These are phyloP conservation scores for Russula earlei DNA, from an alignment of 768 basidiomycete species.

Conservation along the genomic window DNA sequence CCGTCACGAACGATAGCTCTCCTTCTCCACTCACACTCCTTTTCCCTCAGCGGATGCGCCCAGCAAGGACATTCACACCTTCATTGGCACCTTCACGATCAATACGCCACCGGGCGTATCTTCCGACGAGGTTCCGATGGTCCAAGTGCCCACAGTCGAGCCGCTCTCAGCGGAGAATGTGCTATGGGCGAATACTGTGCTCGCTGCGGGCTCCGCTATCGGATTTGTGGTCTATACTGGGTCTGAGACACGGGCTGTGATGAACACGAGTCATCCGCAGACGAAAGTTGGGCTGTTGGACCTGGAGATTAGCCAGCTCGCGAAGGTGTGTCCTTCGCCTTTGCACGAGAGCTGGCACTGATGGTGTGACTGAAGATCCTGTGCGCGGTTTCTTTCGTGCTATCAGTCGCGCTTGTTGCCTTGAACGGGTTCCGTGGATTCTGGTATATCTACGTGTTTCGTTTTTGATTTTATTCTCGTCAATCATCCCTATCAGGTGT, in stretches of 20 bases:
- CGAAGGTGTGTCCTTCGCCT: slow-evolving; percentile 55
- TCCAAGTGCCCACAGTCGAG: slow-evolving; percentile 44
- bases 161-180: slow-evolving; percentile 94
- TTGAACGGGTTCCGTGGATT: slow-evolving; percentile 91
- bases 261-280: slow-evolving; percentile 96
- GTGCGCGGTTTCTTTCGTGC: slow-evolving; percentile 85
- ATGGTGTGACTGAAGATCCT: slow-evolving; percentile 54
- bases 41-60: slow-evolving; percentile 71
- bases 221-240: slow-evolving; percentile 95
- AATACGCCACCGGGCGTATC: slow-evolving; percentile 36
- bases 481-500: slow-evolving; percentile 97
- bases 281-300: slow-evolving; percentile 92
- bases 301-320: slow-evolving; percentile 88
- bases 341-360: neutral
- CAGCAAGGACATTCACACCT: slow-evolving; percentile 93
- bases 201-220: slow-evolving; percentile 88
- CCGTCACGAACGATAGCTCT: too few relatives aligned
- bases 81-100: slow-evolving; percentile 85
- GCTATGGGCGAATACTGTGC: slow-evolving; percentile 94
- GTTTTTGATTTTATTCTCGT: slow-evolving; percentile 95
- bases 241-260: slow-evolving; percentile 88
- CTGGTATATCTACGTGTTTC: slow-evolving; percentile 94
- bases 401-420: slow-evolving; percentile 88
- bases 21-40: neutral
- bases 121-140: slow-evolving; percentile 31